Evolutionary conservation across 2,329 filamentous ascomycete species (phyloP).

Genomic region (Pleomassaria siparia): DNA sequence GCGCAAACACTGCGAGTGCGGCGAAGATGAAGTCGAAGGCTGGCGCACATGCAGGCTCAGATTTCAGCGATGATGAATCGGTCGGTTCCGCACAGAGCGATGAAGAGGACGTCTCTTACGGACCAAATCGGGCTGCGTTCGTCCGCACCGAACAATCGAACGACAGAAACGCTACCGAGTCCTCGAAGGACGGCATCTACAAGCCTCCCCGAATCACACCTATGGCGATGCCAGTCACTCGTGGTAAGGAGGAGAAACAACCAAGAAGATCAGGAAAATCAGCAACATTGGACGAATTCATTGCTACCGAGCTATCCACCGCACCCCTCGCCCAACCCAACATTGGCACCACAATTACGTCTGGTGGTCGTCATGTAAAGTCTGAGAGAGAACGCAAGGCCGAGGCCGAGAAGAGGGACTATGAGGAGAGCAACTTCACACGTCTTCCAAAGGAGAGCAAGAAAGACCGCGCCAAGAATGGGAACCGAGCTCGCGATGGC

Average conservation of each 20-base stretch:
- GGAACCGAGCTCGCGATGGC: slow-evolving; percentile 45
- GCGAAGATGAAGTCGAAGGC: slow-evolving; percentile 31
- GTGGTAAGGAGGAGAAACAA: slow-evolving; percentile 62
- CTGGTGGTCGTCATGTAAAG: slow-evolving; percentile 77
- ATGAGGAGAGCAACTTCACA: slow-evolving; percentile 91
- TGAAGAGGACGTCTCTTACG: slow-evolving; percentile 60
- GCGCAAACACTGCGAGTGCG: slow-evolving; percentile 12
- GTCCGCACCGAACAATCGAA: slow-evolving; percentile 26
- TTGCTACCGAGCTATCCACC: slow-evolving; percentile 77
- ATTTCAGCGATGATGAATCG: slow-evolving; percentile 42
- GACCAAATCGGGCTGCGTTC: slow-evolving; percentile 60
- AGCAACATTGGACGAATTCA: slow-evolving; percentile 87
- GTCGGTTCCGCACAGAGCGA: slow-evolving; percentile 29
- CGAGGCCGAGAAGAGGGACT: slow-evolving; percentile 77
- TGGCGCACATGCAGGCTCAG: slow-evolving; percentile 44
- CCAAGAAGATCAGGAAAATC: slow-evolving; percentile 70
- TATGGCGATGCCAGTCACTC: slow-evolving; percentile 73
- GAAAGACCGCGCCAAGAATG: slow-evolving; percentile 74
- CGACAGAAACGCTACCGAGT: slow-evolving; percentile 27
- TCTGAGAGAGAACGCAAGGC: slow-evolving; percentile 72
- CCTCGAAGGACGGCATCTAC: slow-evolving; percentile 70
- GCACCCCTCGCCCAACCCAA: slow-evolving; percentile 84
- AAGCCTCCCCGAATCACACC: slow-evolving; percentile 85
- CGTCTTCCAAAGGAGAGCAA: slow-evolving; percentile 84
- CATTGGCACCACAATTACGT: slow-evolving; percentile 85